A percentile compares a stretch with the other conserved stretches of the same genome.
These are phyloP conservation scores for Boehmeria nivea DNA, from an alignment of 306 rosid species.

Conservation along the genomic window DNA sequence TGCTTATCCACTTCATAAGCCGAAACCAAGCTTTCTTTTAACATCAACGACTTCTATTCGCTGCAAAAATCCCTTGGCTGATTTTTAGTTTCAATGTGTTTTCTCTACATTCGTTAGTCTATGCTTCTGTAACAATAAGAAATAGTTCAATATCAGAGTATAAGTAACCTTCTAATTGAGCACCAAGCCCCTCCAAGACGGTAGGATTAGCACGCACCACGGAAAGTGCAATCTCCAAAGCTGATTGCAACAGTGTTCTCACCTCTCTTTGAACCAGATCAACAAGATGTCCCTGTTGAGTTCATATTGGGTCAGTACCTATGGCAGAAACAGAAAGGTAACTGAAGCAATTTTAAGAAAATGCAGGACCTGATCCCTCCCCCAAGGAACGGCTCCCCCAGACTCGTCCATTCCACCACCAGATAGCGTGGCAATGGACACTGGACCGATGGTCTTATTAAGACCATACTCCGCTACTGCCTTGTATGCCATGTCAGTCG, in stretches of 20 bases:
- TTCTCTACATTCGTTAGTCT: constrained; percentile 1
- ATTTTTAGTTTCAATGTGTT: background rate
- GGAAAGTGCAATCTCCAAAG: constrained; percentile 73
- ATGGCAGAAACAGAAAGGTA: constrained; percentile 5
- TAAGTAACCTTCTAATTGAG: constrained; percentile 74
- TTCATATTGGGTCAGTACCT: constrained; percentile 35
- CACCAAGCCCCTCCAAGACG: constrained; percentile 91
- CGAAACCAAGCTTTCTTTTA: too few relatives aligned
- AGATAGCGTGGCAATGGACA: constrained; percentile 75
- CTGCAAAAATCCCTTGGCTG: background rate
- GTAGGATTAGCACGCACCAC: constrained; percentile 87
- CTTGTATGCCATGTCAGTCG: constrained; percentile 98
- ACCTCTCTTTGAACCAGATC: constrained; percentile 95
- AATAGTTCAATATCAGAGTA: background rate
- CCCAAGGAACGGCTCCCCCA: constrained; percentile 71
- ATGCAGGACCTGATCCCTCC: constrained; percentile 87
- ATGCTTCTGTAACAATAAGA: background rate
- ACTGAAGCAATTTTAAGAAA: constrained; percentile 2
- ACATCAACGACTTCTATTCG: too few relatives aligned
- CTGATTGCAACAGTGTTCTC: constrained; percentile 78
- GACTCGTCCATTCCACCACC: constrained; percentile 90
- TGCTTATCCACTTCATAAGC: too few relatives aligned
- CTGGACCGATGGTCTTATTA: constrained; percentile 80
- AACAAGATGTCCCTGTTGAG: constrained; percentile 79
- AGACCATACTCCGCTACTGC: constrained; percentile 99